Base-by-base conservation (phyloP, 495 filamentous ascomycete genomes). In the Penicillium robsamsonii region DNA sequence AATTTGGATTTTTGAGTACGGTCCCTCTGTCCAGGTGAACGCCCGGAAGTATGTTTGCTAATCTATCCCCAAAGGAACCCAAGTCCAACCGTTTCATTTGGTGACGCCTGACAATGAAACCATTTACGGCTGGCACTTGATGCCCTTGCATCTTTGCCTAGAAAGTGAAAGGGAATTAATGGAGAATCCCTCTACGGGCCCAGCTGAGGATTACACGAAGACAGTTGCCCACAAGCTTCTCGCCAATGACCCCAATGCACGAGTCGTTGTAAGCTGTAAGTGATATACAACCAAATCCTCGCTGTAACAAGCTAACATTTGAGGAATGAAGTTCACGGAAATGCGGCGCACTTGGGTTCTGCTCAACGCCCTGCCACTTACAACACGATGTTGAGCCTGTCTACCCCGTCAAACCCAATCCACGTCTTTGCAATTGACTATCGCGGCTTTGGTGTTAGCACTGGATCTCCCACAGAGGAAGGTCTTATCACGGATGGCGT, bases 381-480 rank as follows among this genome's bases (percentile, higher is more conserved):
- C 52, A 74, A 71, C 25, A 64, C 69, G 42, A 48, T 76, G 31
- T 59, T 78, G 3, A 69, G 68, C 7, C 64, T 79, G 7, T 79
- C 79, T 0, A 77, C 79, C 4, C 76, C 75, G 1, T 69, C 68
- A 12, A 71, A 78, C 43, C 79, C 81, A 31, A 80, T 87, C 10
- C 87, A 90, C 62, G 72, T 89, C 51, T 73, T 92, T 43, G 75
- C 85, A 24, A 79, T 96, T 53, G 91, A 96, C 76, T 97, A 97
- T 72, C 88, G 94, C 27, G 94, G 94, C 27, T 97, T 89, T 63
- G 93, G 92, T 6, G 77, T 83, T 27, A 92, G 88, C 18, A 89
- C 87, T 13, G 92, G 93, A 25, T 75, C 72, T 15, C 94, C 94
- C 3, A 87, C 88, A 0, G 94, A 98, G 71, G 68, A 78, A 24